These are phyloP conservation scores for Penicillium nordicum DNA, from an alignment of 2,329 filamentous ascomycete genomes.

Conservation along the genomic window DNA sequence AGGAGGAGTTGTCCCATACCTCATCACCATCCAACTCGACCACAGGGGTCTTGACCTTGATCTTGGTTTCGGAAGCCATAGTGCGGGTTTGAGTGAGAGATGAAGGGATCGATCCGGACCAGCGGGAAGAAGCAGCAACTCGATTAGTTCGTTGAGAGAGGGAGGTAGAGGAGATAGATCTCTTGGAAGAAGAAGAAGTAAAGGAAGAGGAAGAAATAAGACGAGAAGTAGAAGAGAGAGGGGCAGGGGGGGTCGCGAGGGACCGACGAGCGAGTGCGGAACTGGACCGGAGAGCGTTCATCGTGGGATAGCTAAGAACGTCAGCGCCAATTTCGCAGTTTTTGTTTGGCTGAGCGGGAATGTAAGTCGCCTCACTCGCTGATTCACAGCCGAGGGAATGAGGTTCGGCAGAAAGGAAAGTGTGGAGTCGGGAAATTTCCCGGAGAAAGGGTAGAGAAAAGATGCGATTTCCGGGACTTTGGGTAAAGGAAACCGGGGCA, in stretches of 20 bases:
- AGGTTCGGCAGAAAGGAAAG: conserved; percentile 36
- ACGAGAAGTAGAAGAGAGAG: conserved; percentile 30
- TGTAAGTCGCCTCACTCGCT: conserved; percentile 5
- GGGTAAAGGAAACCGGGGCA: conserved; percentile 11
- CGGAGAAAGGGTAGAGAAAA: conserved; percentile 6
- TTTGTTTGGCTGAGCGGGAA: conserved; percentile 22
- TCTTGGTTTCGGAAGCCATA: conserved; percentile 64
- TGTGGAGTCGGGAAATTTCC: conserved; percentile 25
- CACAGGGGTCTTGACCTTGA: conserved; percentile 98
- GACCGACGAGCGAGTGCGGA: conserved; percentile 40
- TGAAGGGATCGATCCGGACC: conserved; percentile 28
- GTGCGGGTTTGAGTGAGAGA: conserved; percentile 42
- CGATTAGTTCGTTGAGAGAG: conserved; percentile 21
- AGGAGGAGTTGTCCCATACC: conserved; percentile 29
- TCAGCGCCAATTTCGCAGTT: conserved; percentile 16
- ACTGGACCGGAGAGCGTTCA: conserved; percentile 39
- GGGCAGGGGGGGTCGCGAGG: conserved; percentile 28
- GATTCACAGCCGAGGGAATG: conserved; percentile 33
- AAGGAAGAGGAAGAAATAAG: conserved; percentile 26
- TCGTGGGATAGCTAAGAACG: conserved; percentile 20
- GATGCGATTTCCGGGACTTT: conserved; percentile 2
- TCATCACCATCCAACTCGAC: conserved; percentile 92
- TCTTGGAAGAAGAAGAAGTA: conserved; percentile 25
- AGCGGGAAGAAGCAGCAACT: conserved; percentile 28
- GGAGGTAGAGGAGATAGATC: conserved; percentile 26